phyloP scores from a whole-genome alignment of 192 early-diverging fungal species.

The Coemansia sp. region DNA sequence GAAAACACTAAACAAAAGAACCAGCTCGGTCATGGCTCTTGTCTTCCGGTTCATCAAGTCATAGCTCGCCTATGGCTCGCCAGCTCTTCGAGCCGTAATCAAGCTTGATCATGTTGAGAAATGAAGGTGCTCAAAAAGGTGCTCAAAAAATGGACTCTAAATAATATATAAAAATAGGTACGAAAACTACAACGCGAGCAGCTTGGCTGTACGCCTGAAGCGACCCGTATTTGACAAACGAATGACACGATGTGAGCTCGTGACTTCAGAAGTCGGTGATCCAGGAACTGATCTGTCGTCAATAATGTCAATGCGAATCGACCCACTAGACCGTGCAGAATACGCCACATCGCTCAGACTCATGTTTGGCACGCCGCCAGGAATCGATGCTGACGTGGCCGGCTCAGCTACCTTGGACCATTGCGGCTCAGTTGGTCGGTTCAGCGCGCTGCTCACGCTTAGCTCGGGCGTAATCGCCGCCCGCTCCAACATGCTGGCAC shows the following conservation, averaged over 20 bases:
- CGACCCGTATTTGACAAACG: slow-evolving; percentile 23
- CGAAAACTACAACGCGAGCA: slow-evolving; percentile 21
- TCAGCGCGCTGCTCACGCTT: neutral
- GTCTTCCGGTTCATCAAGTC: too few species aligned
- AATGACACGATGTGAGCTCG: slow-evolving; percentile 8
- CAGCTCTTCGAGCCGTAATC: too few species aligned
- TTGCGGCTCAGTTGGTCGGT: slow-evolving; percentile 1
- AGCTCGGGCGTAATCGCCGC: slow-evolving; percentile 12
- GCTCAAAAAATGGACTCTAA: too few species aligned
- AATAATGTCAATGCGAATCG: slow-evolving; percentile 38
- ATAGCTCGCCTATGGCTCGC: too few species aligned
- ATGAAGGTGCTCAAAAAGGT: too few species aligned
- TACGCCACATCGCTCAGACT: slow-evolving; percentile 36
- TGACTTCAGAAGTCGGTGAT: neutral
- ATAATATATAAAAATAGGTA: slow-evolving; percentile 6
- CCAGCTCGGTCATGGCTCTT: too few species aligned
- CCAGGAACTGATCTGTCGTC: slow-evolving; percentile 16
- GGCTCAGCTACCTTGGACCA: slow-evolving; percentile 17
- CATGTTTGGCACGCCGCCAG: slow-evolving; percentile 2
- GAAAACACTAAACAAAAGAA: too few species aligned
- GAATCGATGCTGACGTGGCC: slow-evolving; percentile 16
- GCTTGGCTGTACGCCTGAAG: slow-evolving; percentile 42
- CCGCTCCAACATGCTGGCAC: slow-evolving; percentile 31
- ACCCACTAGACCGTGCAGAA: slow-evolving; percentile 24
- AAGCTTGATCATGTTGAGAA: too few species aligned